Evolutionary conservation across 768 basidiomycete species (phyloP).

Genomic region (Daedaleopsis sinensis): DNA sequence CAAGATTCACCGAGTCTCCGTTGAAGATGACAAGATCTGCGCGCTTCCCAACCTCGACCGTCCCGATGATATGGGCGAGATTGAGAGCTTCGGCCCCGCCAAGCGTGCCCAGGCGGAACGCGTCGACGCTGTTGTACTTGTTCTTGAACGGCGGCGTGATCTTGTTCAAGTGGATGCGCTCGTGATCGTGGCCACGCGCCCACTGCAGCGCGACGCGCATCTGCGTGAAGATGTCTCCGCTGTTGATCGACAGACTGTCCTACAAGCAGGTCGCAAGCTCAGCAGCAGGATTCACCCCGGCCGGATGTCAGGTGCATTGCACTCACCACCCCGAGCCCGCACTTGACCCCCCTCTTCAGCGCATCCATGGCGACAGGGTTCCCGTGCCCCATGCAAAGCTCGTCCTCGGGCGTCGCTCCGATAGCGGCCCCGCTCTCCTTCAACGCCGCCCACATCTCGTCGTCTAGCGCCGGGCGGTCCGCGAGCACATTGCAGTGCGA

Average conservation of each 20-base stretch:
- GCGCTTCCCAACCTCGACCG: constrained; percentile 35
- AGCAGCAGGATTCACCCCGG: background rate
- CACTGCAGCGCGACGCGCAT: constrained; percentile 35
- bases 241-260: constrained; percentile 31
- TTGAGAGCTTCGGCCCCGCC: constrained; percentile 35
- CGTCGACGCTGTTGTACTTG: constrained; percentile 26
- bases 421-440: constrained; percentile 30
- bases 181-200: constrained; percentile 27
- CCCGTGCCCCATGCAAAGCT: constrained; percentile 38
- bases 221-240: constrained; percentile 34
- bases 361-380: constrained; percentile 32
- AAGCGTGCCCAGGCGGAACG: constrained; percentile 33
- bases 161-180: constrained; percentile 19
- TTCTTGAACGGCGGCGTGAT: constrained; percentile 22
- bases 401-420: constrained; percentile 33
- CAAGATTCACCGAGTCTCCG: constrained; percentile 32
- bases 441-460: constrained; percentile 32
- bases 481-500: constrained; percentile 33
- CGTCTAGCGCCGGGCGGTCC: constrained; percentile 26
- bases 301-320: background rate
- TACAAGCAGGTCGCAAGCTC: background rate
- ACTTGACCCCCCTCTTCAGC: constrained; percentile 31
- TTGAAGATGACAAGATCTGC: constrained; percentile 35
- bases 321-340: constrained; percentile 32
- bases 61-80: constrained; percentile 27